Conservation (phyloP, 805 yeast genomes). For the Candida insectorum region DNA sequence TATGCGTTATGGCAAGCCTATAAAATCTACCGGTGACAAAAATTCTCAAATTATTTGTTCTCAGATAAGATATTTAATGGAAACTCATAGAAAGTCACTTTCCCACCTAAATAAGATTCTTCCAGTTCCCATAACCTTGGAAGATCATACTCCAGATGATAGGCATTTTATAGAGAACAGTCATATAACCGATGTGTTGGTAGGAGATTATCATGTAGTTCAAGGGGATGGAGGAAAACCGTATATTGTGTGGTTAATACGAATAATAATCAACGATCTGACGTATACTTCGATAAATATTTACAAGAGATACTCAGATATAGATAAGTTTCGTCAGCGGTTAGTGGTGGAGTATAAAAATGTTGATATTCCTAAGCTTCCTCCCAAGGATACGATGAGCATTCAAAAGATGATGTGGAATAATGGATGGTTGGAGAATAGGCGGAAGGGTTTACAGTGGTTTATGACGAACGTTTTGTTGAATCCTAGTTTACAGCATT, state of each 20-base stretch:
- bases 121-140: slow-evolving; percentile 38
- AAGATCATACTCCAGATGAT: slow-evolving; percentile 14
- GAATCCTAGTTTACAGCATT: slow-evolving; percentile 43
- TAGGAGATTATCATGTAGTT: slow-evolving; percentile 38
- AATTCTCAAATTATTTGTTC: too few species aligned
- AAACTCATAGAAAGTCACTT: slow-evolving; percentile 13
- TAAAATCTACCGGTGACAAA: neutral
- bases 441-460: slow-evolving; percentile 58
- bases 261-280: slow-evolving; percentile 34
- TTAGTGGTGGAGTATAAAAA: slow-evolving; percentile 45
- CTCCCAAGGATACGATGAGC: slow-evolving; percentile 47
- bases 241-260: slow-evolving; percentile 39
- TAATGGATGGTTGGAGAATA: slow-evolving; percentile 46
- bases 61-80: neutral
- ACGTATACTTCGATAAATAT: slow-evolving; percentile 40
- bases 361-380: slow-evolving; percentile 43
- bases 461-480: slow-evolving; percentile 53
- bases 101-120: slow-evolving; percentile 26
- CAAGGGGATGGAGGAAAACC: slow-evolving; percentile 36
- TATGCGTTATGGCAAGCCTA: too few species aligned
- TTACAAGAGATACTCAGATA: slow-evolving; percentile 64
- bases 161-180: slow-evolving; percentile 18
- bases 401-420: slow-evolving; percentile 35
- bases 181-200: slow-evolving; percentile 39
- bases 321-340: slow-evolving; percentile 43